phyloP scores from a whole-genome alignment of 441 rosid species.

The Erodium texanum region DNA sequence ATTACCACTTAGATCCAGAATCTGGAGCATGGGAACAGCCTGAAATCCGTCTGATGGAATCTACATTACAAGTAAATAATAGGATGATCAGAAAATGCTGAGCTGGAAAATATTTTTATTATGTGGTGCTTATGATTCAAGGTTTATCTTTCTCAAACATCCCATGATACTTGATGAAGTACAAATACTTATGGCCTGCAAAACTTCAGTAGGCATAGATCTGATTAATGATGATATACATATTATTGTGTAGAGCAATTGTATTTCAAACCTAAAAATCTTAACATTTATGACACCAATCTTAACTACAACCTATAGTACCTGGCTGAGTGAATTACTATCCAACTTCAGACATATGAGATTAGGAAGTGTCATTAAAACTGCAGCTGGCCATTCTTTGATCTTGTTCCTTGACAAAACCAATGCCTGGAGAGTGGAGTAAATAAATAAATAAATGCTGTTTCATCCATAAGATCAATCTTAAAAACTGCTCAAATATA shows the following conservation, averaged over 20 bases:
- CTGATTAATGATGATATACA: background rate
- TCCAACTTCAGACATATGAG: conserved; percentile 82
- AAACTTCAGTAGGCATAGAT: conserved; percentile 4
- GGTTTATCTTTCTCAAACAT: conserved; percentile 5
- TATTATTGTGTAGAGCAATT: background rate
- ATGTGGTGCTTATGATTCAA: background rate
- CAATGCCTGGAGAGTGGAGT: conserved; percentile 43
- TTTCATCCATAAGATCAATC: background rate
- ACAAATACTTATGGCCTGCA: background rate
- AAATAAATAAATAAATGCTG: conserved; percentile 5
- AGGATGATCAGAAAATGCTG: conserved; percentile 15
- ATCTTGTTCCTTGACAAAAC: conserved; percentile 74
- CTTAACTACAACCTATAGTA: conserved; percentile 20
- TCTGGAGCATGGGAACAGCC: conserved; percentile 56
- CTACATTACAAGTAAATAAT: conserved; percentile 32
- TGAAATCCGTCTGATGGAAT: conserved; percentile 71
- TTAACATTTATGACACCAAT: background rate
- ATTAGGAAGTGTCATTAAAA: conserved; percentile 54
- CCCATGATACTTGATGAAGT: background rate
- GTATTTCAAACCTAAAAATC: background rate
- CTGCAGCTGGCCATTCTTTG: conserved; percentile 67
- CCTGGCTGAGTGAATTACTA: conserved; percentile 66
- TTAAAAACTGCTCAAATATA: background rate
- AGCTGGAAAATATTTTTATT: background rate
- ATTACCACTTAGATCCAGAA: conserved; percentile 74